Conservation (phyloP, 306 rosid genomes). For the Pyrus pyrifolia region DNA sequence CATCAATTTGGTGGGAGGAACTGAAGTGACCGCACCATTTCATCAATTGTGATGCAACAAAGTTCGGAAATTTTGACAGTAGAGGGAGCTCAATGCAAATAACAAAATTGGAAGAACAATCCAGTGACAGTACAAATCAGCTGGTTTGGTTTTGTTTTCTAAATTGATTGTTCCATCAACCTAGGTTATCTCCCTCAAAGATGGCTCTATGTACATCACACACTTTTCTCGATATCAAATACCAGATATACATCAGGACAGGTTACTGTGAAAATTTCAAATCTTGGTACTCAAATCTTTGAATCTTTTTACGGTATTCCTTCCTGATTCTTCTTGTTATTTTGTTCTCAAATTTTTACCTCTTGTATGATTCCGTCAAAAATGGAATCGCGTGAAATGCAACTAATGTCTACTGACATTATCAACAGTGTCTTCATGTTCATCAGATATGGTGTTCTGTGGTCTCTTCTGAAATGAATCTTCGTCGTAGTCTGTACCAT, state of each 20-base stretch:
- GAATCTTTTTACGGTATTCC: slow-evolving; percentile 7
- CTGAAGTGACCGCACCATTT: too few species aligned
- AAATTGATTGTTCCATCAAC: not conserved
- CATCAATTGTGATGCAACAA: not conserved
- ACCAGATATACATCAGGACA: not conserved
- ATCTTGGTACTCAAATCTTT: not conserved
- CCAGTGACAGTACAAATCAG: not conserved
- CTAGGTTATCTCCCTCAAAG: not conserved
- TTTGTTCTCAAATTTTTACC: slow-evolving; percentile 26
- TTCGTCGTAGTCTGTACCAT: slow-evolving; percentile 47
- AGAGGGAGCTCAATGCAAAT: not conserved
- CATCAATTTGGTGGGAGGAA: too few species aligned
- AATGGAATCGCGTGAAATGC: slow-evolving; percentile 24
- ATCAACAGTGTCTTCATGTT: slow-evolving; percentile 37
- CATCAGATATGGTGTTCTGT: slow-evolving; percentile 40
- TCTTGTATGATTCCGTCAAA: slow-evolving; percentile 35
- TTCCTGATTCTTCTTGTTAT: slow-evolving; percentile 18
- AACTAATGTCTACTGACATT: slow-evolving; percentile 24
- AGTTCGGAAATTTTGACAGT: not conserved
- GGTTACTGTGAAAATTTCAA: not conserved
- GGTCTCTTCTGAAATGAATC: slow-evolving; percentile 43
- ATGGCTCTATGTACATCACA: not conserved
- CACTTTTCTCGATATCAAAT: not conserved
- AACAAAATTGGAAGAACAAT: not conserved
- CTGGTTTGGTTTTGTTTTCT: not conserved